phyloP scores from a whole-genome alignment of 305 asterid species.

The Fraxinus baroniana region DNA sequence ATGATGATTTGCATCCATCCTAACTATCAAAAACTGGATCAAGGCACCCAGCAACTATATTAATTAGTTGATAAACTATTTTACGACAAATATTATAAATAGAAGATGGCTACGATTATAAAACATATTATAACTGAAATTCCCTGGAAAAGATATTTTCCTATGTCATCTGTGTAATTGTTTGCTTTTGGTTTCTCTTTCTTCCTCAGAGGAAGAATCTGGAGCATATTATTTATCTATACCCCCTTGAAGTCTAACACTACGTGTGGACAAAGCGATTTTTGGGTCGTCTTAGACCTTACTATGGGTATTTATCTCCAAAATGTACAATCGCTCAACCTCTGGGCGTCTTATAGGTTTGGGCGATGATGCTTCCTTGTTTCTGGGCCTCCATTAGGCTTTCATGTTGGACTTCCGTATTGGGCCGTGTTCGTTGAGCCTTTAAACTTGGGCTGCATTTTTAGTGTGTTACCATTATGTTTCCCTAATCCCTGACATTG shows the following conservation, averaged over 20 bases:
- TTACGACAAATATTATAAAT: neutral
- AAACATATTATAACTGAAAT: neutral
- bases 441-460: too few relatives aligned
- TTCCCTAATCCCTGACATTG: neutral
- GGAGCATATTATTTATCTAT: neutral
- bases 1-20: neutral
- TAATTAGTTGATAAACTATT: neutral
- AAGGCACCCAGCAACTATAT: neutral
- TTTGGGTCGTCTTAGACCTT: neutral
- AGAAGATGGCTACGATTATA: neutral
- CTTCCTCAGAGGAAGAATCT: neutral
- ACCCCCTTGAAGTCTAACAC: neutral
- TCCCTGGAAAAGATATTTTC: neutral
- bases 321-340: neutral
- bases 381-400: too few relatives aligned
- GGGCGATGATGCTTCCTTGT: too few relatives aligned
- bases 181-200: neutral
- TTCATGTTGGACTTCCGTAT: too few relatives aligned
- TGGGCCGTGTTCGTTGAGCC: too few relatives aligned
- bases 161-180: neutral
- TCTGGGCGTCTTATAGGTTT: too few relatives aligned
- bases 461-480: too few relatives aligned
- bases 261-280: neutral
- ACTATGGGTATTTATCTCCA: neutral
- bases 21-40: neutral